Conservation (phyloP, 495 filamentous ascomycete genomes). For the Daldinia childiae region DNA sequence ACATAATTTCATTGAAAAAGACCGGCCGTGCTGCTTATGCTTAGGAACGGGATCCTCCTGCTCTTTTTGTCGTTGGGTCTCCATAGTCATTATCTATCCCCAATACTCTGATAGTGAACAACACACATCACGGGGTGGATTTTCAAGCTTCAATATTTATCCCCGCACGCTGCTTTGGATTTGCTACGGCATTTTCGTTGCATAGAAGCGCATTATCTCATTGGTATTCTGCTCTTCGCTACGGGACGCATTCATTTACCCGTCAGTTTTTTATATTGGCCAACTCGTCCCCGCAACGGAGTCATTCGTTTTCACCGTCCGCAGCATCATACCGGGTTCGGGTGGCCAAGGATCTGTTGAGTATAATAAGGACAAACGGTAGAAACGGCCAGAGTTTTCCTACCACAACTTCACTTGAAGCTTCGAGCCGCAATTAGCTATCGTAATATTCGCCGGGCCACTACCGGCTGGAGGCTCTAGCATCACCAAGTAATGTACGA, state of each 20-base stretch:
- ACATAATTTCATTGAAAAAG: background rate
- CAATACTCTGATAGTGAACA: background rate
- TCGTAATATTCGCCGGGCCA: slow-evolving; percentile 24
- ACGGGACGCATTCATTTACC: slow-evolving; percentile 39
- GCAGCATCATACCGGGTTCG: slow-evolving; percentile 19
- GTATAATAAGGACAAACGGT: slow-evolving; percentile 30
- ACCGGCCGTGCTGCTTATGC: background rate
- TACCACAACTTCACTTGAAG: background rate
- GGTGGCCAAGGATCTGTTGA: slow-evolving; percentile 10
- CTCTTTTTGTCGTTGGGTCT: slow-evolving; percentile 12
- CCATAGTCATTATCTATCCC: slow-evolving; percentile 17
- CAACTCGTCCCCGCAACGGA: slow-evolving; percentile 24
- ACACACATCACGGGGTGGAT: slow-evolving; percentile 1
- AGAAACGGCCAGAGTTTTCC: slow-evolving; percentile 15
- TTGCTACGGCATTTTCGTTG: slow-evolving; percentile 13
- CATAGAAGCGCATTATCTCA: slow-evolving; percentile 26
- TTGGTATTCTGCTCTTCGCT: slow-evolving; percentile 27
- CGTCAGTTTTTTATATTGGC: slow-evolving; percentile 31
- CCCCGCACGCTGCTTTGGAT: slow-evolving; percentile 19
- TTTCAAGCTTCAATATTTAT: slow-evolving; percentile 8
- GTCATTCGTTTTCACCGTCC: slow-evolving; percentile 9
- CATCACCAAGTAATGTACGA: slow-evolving; percentile 34
- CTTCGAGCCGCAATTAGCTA: slow-evolving; percentile 6
- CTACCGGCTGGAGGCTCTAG: slow-evolving; percentile 31
- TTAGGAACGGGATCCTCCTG: slow-evolving; percentile 17